These are phyloP conservation scores for Populus tomentosa DNA, from an alignment of 441 rosid species.

Conservation along the genomic window DNA sequence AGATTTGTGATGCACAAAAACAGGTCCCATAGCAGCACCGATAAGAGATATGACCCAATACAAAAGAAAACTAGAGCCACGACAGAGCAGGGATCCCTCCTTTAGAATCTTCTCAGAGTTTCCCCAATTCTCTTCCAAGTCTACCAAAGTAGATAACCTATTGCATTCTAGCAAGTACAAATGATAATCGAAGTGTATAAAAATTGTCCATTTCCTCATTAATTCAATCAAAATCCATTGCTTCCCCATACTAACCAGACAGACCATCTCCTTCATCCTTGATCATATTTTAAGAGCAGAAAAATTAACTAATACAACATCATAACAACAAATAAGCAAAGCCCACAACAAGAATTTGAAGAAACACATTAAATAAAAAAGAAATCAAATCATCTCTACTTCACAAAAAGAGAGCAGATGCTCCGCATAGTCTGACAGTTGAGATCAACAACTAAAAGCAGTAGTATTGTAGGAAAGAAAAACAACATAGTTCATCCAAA, in stretches of 20 bases:
- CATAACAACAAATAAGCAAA: background rate
- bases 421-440: background rate
- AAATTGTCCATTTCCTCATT: too few species aligned
- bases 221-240: background rate
- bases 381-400: background rate
- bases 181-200: background rate
- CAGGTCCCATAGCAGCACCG: too few species aligned
- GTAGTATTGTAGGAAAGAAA: background rate
- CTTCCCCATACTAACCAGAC: background rate
- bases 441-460: background rate
- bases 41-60: too few species aligned
- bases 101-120: background rate
- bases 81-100: background rate
- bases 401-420: background rate
- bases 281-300: background rate
- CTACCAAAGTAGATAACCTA: background rate
- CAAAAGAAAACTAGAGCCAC: too few species aligned
- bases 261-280: background rate
- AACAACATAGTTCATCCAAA: background rate
- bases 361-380: background rate
- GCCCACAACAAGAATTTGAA: background rate
- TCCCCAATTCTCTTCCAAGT: background rate
- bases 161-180: background rate
- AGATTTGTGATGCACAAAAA: too few species aligned
- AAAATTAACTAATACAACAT: background rate